Percentiles rank a stretch among this genome's conserved stretches.
phyloP scores from a whole-genome alignment of 306 rosid species.

The Medicago lupulina region DNA sequence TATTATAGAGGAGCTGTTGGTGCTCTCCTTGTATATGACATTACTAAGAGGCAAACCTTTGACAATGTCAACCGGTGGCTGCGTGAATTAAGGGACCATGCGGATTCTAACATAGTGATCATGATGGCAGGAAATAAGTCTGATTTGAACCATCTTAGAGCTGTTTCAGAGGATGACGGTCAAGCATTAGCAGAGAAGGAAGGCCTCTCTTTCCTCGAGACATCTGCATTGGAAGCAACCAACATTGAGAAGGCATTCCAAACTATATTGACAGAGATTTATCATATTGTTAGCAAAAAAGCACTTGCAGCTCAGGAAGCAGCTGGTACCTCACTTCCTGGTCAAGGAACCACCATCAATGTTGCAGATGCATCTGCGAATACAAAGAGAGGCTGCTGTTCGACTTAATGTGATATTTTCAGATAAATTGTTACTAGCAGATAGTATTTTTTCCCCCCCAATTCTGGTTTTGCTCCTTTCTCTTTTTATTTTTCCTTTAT shows the following conservation, averaged over 20 bases:
- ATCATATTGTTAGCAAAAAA: conserved; percentile 95
- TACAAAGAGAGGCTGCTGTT: conserved; percentile 75
- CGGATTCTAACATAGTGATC: conserved; percentile 94
- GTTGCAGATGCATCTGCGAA: conserved; percentile 72
- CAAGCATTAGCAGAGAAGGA: conserved; percentile 91
- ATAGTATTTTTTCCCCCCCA: conserved; percentile 45
- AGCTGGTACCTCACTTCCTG: conserved; percentile 66
- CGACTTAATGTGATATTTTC: conserved; percentile 56
- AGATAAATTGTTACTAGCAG: conserved; percentile 47
- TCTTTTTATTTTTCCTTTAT: conserved; percentile 36
- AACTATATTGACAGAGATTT: conserved; percentile 89
- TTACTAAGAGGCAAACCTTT: conserved; percentile 93
- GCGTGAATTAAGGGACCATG: conserved; percentile 96
- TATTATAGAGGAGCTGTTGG: conserved; percentile 99
- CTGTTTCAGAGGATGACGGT: conserved; percentile 90
- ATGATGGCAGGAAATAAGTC: conserved; percentile 99
- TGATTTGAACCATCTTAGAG: conserved; percentile 84
- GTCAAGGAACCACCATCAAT: conserved; percentile 94
- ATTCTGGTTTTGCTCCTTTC: conserved; percentile 41
- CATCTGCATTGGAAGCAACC: conserved; percentile 95
- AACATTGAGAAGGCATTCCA: conserved; percentile 97
- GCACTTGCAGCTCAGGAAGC: conserved; percentile 99
- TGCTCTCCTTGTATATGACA: conserved; percentile 93
- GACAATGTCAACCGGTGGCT: conserved; percentile 98
- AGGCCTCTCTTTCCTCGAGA: conserved; percentile 97